These are phyloP conservation scores for Ophiocordyceps camponoti-leonardi DNA, from an alignment of 2,329 filamentous ascomycete genomes.

Conservation along the genomic window DNA sequence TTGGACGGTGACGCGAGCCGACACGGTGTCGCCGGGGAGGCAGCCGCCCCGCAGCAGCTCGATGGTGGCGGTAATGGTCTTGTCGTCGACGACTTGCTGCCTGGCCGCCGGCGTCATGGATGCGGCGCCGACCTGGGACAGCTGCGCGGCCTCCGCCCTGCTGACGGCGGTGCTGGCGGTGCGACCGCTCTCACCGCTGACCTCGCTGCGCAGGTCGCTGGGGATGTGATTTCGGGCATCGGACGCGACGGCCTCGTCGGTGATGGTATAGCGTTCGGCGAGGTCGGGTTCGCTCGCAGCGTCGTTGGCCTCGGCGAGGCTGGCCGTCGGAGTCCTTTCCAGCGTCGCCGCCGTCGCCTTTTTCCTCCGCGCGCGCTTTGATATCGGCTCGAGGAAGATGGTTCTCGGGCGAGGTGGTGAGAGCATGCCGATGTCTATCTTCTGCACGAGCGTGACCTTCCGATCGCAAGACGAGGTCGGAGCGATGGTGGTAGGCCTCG, in stretches of 20 bases:
- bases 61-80: slow-evolving; percentile 73
- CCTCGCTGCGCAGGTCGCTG: slow-evolving; percentile 46
- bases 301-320: slow-evolving; percentile 21
- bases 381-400: slow-evolving; percentile 76
- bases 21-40: slow-evolving; percentile 67
- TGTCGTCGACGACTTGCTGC: slow-evolving; percentile 37
- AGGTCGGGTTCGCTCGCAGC: slow-evolving; percentile 16
- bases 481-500: slow-evolving; percentile 70
- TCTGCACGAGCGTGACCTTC: slow-evolving; percentile 64
- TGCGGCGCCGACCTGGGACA: slow-evolving; percentile 13
- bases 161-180: slow-evolving; percentile 50
- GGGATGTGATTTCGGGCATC: slow-evolving; percentile 24
- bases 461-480: slow-evolving; percentile 66
- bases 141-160: slow-evolving; percentile 23
- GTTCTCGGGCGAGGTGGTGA: slow-evolving; percentile 59
- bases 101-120: slow-evolving; percentile 15
- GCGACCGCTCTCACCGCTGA: slow-evolving; percentile 51
- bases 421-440: slow-evolving; percentile 67
- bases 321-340: slow-evolving; percentile 23
- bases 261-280: slow-evolving; percentile 21
- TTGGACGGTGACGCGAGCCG: slow-evolving; percentile 64
- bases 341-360: slow-evolving; percentile 25
- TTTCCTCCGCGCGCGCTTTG: slow-evolving; percentile 49
- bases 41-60: slow-evolving; percentile 71
- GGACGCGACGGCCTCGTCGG: slow-evolving; percentile 19